phyloP scores from a whole-genome alignment of 2,329 filamentous ascomycete genomes.

The Penicillium sp. region DNA sequence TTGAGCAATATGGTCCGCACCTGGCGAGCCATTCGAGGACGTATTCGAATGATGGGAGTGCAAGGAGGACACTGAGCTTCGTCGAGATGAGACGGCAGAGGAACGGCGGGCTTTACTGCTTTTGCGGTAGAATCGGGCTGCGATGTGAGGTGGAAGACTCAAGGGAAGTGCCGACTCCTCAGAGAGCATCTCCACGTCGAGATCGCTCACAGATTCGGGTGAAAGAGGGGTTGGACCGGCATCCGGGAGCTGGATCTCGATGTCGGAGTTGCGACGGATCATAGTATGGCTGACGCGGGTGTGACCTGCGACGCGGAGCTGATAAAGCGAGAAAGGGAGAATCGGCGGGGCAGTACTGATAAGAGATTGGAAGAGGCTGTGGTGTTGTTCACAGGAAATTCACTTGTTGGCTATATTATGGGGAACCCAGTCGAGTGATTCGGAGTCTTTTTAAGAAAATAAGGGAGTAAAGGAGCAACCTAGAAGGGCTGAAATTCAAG shows the following conservation, averaged over 20 bases:
- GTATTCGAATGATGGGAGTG: conserved; percentile 53
- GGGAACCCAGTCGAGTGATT: background rate
- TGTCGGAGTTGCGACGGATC: conserved; percentile 38
- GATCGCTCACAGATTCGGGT: conserved; percentile 21
- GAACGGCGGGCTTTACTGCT: conserved; percentile 49
- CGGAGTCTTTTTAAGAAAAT: background rate
- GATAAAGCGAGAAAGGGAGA: conserved; percentile 5
- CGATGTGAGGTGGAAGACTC: conserved; percentile 52
- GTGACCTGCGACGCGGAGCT: conserved; percentile 42
- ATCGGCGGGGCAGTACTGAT: conserved; percentile 41
- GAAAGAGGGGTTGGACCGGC: conserved; percentile 22
- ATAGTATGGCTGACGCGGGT: conserved; percentile 17
- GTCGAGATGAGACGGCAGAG: conserved; percentile 54
- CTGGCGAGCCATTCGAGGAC: conserved; percentile 41
- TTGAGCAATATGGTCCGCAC: conserved; percentile 55
- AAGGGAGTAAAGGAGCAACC: background rate
- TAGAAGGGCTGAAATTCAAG: conserved; percentile 7
- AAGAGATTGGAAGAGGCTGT: conserved; percentile 29
- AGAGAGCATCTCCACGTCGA: conserved; percentile 39
- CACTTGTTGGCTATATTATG: background rate
- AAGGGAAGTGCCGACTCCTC: conserved; percentile 34
- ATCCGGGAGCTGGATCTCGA: conserved; percentile 36
- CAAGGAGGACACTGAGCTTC: conserved; percentile 56
- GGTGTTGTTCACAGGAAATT: background rate
- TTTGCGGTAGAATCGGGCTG: conserved; percentile 53